A percentile compares a stretch with the other conserved stretches of the same genome.
phyloP scores from a whole-genome alignment of 352 stramenopile genomes.

The Globisporangium spinosum region DNA sequence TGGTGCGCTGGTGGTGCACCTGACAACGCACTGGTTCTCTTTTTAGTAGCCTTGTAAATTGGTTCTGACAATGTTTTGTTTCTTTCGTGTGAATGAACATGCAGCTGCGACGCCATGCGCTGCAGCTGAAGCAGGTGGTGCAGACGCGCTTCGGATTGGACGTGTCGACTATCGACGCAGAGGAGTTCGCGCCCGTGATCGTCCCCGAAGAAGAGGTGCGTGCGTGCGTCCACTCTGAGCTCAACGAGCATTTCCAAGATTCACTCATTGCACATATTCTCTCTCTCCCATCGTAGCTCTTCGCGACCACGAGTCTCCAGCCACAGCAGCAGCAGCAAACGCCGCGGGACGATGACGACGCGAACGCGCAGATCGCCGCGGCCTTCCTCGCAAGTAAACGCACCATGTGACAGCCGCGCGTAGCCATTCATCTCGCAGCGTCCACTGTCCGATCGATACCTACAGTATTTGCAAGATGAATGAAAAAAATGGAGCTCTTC shows the following conservation, averaged over 20 bases:
- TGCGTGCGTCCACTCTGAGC: neutral
- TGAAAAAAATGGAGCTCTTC: neutral
- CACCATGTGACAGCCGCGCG: constrained; percentile 11
- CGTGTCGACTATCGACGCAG: constrained; percentile 15
- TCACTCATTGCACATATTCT: neutral
- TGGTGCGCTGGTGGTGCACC: neutral
- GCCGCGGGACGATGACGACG: constrained; percentile 3
- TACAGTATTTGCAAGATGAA: neutral
- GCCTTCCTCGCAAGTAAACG: constrained; percentile 10
- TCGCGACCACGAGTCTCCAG: neutral
- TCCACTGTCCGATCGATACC: neutral
- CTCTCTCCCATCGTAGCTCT: constrained; percentile 4
- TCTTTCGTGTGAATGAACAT: neutral
- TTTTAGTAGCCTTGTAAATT: neutral
- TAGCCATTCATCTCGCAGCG: constrained; percentile 8
- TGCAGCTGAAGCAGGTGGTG: constrained; percentile 34
- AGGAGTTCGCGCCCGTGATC: constrained; percentile 49
- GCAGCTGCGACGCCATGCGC: constrained; percentile 31
- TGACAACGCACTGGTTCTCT: neutral
- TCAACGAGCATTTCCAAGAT: neutral
- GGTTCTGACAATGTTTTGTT: neutral
- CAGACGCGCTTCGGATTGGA: constrained; percentile 37
- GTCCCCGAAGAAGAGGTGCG: constrained; percentile 38
- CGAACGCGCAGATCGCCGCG: constrained; percentile 15
- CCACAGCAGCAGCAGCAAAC: neutral